Evolutionary conservation across 176 grass and related monocot genomes (phyloP).

Genomic region (Areca catechu): DNA sequence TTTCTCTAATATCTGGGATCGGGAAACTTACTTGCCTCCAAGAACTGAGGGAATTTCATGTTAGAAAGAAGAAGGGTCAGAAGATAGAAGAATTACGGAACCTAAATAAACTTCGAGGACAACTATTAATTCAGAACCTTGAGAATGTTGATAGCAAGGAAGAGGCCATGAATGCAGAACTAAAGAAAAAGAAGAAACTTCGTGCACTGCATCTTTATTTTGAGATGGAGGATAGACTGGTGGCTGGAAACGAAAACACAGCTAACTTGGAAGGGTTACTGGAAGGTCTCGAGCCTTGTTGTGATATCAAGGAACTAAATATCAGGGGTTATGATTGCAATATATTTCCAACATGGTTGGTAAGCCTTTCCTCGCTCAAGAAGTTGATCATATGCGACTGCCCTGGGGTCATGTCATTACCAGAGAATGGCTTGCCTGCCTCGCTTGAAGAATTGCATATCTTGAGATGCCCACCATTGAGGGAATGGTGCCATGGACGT

Average conservation of each 20-base stretch:
- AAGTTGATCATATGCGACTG: background rate
- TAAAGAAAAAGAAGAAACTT: no score
- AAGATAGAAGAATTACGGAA: conserved; percentile 25
- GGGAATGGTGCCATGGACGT: background rate
- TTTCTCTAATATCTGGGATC: conserved; percentile 8
- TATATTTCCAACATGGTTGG: conserved; percentile 25
- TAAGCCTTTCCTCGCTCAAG: conserved; percentile 26
- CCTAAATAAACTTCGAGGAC: conserved; percentile 10
- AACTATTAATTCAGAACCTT: conserved; percentile 16
- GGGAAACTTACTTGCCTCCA: conserved; percentile 34
- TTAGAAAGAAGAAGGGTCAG: conserved; percentile 20
- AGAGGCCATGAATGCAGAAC: no score
- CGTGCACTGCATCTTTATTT: no score
- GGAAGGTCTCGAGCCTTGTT: no score
- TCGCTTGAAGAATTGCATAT: conserved; percentile 6
- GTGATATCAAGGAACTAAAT: conserved; percentile 15
- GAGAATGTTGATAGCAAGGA: background rate
- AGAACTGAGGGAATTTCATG: conserved; percentile 8
- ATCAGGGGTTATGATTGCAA: conserved; percentile 14
- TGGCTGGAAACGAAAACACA: no score
- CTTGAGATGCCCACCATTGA: background rate
- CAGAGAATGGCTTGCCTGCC: background rate
- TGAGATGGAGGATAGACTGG: no score
- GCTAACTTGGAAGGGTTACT: no score
- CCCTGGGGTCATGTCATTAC: background rate